Percentiles rank a stretch among this genome's conserved stretches.
These are phyloP conservation scores for Nemophila menziesii DNA, from an alignment of 257 asterid genomes.

Conservation along the genomic window DNA sequence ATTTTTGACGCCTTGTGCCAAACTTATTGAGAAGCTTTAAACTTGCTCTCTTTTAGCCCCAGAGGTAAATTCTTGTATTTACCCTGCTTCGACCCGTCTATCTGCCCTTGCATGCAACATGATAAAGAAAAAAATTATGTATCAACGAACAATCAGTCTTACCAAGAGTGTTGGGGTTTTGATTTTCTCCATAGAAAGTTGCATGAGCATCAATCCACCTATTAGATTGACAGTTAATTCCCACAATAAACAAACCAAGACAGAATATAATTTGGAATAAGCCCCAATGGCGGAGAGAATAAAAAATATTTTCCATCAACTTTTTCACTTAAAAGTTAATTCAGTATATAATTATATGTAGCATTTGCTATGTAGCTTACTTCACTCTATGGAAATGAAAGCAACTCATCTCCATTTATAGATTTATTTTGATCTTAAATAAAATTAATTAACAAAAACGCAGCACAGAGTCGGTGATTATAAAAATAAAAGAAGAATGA, in stretches of 20 bases:
- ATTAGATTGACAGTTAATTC: constrained; percentile 16
- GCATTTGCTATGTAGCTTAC: no score
- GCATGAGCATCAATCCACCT: constrained; percentile 49
- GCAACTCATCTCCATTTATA: constrained; percentile 19
- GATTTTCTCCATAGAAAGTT: constrained; percentile 51
- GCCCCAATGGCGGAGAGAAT: neutral
- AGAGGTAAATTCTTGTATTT: no score
- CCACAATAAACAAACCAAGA: constrained; percentile 19
- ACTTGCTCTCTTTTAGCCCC: no score
- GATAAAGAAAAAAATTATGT: neutral
- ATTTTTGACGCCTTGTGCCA: no score
- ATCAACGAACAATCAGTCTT: constrained; percentile 4
- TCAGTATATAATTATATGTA: neutral
- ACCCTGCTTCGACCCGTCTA: no score
- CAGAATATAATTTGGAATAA: constrained; percentile 5
- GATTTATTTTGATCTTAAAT: constrained; percentile 1
- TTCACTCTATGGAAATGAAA: neutral
- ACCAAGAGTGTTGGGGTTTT: constrained; percentile 59
- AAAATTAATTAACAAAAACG: constrained; percentile 14
- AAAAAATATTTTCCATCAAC: neutral
- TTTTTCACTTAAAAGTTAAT: no score
- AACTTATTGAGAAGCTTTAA: no score
- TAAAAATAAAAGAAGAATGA: neutral
- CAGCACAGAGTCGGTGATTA: constrained; percentile 52
- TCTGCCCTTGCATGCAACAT: neutral